Conservation (phyloP, 1,284 basidiomycete species). For the Leucoagaricus sp. region DNA sequence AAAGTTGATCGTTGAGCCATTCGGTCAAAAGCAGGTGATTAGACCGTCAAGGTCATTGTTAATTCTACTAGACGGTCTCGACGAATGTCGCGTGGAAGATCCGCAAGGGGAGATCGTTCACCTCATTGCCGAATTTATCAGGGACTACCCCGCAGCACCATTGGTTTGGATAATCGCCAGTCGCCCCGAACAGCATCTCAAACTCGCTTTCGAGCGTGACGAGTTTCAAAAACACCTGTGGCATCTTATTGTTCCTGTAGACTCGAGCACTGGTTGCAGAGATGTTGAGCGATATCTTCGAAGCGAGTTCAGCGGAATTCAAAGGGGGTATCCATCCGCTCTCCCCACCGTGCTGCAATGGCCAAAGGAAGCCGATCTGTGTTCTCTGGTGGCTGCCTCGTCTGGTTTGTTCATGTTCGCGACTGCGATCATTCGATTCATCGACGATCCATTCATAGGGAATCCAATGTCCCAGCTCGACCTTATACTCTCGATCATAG, state of each 20-base stretch:
- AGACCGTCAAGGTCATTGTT: neutral
- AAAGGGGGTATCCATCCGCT: neutral
- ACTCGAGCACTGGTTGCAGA: neutral
- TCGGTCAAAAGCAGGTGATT: neutral
- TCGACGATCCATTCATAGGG: neutral
- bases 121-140: neutral
- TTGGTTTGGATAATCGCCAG: conserved; percentile 6
- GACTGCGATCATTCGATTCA: conserved; percentile 1
- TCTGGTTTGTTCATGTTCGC: conserved; percentile 1
- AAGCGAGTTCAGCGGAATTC: conserved; percentile 4
- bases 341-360: neutral
- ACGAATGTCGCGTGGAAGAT: conserved; percentile 10
- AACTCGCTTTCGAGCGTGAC: neutral
- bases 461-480: conserved; percentile 3
- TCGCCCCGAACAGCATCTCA: conserved; percentile 3
- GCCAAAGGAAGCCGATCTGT: neutral
- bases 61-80: conserved; percentile 6
- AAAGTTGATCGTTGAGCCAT: conserved; percentile 1
- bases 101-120: conserved; percentile 3
- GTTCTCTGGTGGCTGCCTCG: neutral
- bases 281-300: conserved; percentile 8
- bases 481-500: neutral
- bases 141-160: neutral
- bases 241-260: neutral
- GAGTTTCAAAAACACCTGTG: neutral